These are phyloP conservation scores for Tardiomyces blankii DNA, from an alignment of 1,139 yeast species.

Conservation along the genomic window DNA sequence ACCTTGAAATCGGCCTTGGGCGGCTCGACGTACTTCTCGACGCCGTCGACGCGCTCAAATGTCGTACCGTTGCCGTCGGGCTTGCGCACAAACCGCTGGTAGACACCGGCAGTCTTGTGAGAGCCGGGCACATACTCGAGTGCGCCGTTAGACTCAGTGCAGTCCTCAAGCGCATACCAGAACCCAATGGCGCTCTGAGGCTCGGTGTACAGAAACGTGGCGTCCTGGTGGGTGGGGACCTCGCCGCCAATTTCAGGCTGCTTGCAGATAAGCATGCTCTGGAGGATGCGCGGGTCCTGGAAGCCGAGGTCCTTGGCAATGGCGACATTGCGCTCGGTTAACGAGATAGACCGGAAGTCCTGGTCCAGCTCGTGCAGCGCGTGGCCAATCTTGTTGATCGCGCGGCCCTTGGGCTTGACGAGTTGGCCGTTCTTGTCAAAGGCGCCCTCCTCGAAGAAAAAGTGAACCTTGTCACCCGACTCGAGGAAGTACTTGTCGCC, in stretches of 20 bases:
- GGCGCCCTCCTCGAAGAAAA: constrained; percentile 66
- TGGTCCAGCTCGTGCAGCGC: constrained; percentile 53
- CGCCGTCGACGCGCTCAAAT: constrained; percentile 20
- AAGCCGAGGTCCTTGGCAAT: constrained; percentile 46
- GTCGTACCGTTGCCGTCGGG: constrained; percentile 41
- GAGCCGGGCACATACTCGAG: constrained; percentile 65
- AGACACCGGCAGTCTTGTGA: constrained; percentile 46
- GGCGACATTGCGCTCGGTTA: constrained; percentile 37
- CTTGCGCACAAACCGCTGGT: constrained; percentile 55
- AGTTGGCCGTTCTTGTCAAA: constrained; percentile 43
- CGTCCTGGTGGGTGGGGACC: constrained; percentile 76
- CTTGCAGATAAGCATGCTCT: constrained; percentile 71
- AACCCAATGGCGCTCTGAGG: constrained; percentile 70
- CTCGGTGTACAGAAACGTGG: constrained; percentile 57
- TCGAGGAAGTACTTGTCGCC: constrained; percentile 66
- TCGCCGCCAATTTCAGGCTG: constrained; percentile 67
- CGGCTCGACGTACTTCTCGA: constrained; percentile 19
- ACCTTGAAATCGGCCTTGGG: constrained; percentile 34
- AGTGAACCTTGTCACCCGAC: constrained; percentile 59
- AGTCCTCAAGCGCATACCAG: constrained; percentile 76
- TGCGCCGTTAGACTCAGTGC: constrained; percentile 59
- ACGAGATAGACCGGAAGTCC: constrained; percentile 39
- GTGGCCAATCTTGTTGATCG: constrained; percentile 74
- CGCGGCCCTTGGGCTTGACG: constrained; percentile 39
- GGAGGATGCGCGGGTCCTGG: constrained; percentile 59